phyloP scores from a whole-genome alignment of 495 filamentous ascomycete genomes.

The Cenococcum geophilum region DNA sequence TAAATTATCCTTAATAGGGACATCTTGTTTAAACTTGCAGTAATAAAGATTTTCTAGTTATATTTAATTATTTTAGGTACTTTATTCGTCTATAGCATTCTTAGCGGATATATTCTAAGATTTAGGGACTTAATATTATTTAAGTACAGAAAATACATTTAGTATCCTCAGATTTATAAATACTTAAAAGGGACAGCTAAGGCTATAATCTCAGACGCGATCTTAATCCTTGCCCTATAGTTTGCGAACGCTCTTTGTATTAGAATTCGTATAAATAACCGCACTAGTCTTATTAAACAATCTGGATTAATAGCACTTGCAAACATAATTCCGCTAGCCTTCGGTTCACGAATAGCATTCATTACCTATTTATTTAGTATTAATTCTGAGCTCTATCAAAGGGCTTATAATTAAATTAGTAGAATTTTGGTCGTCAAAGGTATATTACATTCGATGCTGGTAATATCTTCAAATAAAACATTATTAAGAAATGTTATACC shows the following conservation, averaged over 20 bases:
- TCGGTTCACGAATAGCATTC: not conserved
- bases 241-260: not conserved
- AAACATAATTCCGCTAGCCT: not conserved
- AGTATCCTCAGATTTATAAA: not conserved
- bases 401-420: not conserved
- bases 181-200: not conserved
- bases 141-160: not conserved
- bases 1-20: not conserved
- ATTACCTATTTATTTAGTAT: not conserved
- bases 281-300: not conserved
- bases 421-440: not conserved
- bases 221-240: not conserved
- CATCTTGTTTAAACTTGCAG: not conserved
- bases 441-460: not conserved
- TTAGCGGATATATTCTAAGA: not conserved
- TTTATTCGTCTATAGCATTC: not conserved
- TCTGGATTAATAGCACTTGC: not conserved
- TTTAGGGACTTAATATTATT: not conserved
- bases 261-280: not conserved
- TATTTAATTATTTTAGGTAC: not conserved
- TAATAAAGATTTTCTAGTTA: not conserved
- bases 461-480: not conserved
- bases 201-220: not conserved
- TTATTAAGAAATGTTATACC: not conserved
- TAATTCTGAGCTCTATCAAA: not conserved